A percentile compares a stretch with the other conserved stretches of the same genome.
phyloP scores from a whole-genome alignment of 2,329 filamentous ascomycete genomes.

The Neofusicoccum ribis region DNA sequence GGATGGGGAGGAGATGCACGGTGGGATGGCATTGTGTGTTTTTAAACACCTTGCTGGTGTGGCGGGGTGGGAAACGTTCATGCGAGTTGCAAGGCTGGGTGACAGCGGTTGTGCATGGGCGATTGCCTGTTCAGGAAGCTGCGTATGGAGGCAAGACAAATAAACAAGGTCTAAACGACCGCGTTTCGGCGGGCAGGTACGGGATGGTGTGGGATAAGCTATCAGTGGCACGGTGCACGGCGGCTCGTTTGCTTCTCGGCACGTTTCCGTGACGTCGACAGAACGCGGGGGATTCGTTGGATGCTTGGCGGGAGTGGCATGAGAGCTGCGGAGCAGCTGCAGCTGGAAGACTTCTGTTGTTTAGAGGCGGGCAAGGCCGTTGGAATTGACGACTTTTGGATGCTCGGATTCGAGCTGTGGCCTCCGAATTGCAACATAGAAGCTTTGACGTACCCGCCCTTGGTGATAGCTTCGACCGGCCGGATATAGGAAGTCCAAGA shows the following conservation, averaged over 20 bases:
- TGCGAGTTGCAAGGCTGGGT: neutral
- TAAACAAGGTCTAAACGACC: neutral
- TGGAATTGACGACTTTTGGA: neutral
- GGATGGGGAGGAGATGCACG: neutral
- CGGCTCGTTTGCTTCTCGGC: neutral
- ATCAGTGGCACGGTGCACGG: neutral
- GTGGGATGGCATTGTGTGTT: neutral
- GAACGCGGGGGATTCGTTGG: neutral
- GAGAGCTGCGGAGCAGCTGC: neutral
- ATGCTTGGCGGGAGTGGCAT: neutral
- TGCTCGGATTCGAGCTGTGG: neutral
- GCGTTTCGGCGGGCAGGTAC: neutral
- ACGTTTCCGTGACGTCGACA: neutral
- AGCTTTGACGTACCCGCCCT: neutral
- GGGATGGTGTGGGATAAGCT: neutral
- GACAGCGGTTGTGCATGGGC: neutral
- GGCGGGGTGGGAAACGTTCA: neutral
- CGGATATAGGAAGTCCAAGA: constrained; percentile 13
- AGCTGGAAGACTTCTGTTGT: neutral
- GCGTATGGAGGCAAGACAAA: neutral
- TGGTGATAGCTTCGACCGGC: constrained; percentile 8
- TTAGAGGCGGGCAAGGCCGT: neutral
- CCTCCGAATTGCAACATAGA: neutral
- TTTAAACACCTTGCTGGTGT: neutral
- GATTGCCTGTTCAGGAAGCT: constrained; percentile 6